Evolutionary conservation across 768 basidiomycete genomes (phyloP).

Genomic region (Leccinum obscurum): DNA sequence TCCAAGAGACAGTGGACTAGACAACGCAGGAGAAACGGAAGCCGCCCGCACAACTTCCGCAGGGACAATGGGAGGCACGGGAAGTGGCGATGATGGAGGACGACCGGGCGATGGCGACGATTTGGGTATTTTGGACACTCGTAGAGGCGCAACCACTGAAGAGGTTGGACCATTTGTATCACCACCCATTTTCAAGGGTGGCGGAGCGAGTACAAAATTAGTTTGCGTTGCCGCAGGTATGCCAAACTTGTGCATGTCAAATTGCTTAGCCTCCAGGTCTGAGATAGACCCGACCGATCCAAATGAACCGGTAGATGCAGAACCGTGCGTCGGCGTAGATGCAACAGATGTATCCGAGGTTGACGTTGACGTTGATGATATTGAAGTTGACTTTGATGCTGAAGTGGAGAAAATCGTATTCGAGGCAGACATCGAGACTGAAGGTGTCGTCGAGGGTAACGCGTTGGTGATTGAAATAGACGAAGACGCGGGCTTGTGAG

Average conservation of each 20-base stretch:
- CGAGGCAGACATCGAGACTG: conserved; percentile 2
- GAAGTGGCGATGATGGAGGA: conserved; percentile 20
- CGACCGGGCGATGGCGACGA: conserved; percentile 17
- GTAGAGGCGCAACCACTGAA: conserved; percentile 24
- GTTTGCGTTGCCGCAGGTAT: conserved; percentile 3
- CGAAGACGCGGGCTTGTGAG: background rate
- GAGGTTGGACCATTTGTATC: conserved; percentile 1
- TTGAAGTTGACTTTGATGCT: conserved; percentile 16
- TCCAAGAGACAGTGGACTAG: conserved; percentile 15
- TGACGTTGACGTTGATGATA: conserved; percentile 19
- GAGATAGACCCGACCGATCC: conserved; percentile 24
- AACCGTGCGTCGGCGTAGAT: conserved; percentile 18
- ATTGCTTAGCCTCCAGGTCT: conserved; percentile 21
- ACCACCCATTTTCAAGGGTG: conserved; percentile 24
- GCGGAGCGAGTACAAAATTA: conserved; percentile 26
- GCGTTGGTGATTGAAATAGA: conserved; percentile 11
- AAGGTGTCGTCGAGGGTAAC: background rate
- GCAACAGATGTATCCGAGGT: conserved; percentile 14
- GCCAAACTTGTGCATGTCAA: conserved; percentile 18
- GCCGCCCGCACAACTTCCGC: conserved; percentile 8
- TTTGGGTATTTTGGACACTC: conserved; percentile 29
- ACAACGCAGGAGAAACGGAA: conserved; percentile 13
- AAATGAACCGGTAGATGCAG: conserved; percentile 14
- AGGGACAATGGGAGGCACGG: conserved; percentile 1
- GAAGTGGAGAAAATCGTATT: conserved; percentile 12